Evolutionary conservation across 108 stramenopile species (phyloP), one percentile per base, ranked within the genome.

Genomic region (Nitzschia sp.): DNA sequence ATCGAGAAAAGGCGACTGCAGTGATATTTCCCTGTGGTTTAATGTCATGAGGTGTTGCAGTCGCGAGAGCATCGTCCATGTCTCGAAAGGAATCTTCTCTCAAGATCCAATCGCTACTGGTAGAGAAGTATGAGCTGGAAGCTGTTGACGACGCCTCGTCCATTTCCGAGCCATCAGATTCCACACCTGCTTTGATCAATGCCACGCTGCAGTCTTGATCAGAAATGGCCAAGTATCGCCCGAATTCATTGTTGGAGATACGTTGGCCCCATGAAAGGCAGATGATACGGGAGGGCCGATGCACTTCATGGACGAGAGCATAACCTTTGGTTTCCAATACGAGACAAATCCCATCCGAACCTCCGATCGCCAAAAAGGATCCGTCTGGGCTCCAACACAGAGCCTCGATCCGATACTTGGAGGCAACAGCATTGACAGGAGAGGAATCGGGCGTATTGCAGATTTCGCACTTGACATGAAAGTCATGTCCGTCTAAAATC

Each of bases 261-360:
- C 53, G 26, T 28, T 74, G 59, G 3, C 67, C 68, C 83, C 83
- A 84, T 13, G 45, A 66, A 22, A 84, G 19, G 52, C 47, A 31
- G 33, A 66, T 30, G 2, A 80, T 61, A 3, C 45, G 23, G 9
- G 38, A 59, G 1, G 48, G 19, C 17, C 78, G 31, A 22, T 74
- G 75, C 28, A 80, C 57, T 61, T 80, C 72, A 27, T 84, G 68
- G 17, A 84, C 75, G 4, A 71, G 54, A 15, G 83, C 57, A 36
- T 35, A 84, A 1, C 55, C 56, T 41, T 69, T 75, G 34, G 80
- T 80, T 52, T 85, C 83, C 2, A 78, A 53, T 32, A 85, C 19
- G 0, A 68, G 60, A 32, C 76, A 77, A 26, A 52, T 47, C 2
- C 72, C 74, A 62, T 80, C 75, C 25, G 74, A 69, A 5, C 70